phyloP scores from a whole-genome alignment of 129 eudicot genomes.

The Smallanthus sonchifolius region DNA sequence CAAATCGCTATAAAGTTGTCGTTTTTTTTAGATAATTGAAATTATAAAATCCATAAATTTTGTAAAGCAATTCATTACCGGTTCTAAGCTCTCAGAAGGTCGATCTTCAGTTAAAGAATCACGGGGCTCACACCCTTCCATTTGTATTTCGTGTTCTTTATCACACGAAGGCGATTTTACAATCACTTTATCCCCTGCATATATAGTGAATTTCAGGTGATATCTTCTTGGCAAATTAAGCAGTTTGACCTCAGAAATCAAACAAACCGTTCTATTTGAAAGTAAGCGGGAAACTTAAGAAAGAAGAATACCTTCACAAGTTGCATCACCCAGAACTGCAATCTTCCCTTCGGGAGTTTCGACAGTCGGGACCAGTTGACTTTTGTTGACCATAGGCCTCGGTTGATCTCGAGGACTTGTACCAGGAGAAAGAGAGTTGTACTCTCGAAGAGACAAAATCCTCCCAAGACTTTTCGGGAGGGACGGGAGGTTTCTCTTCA shows the following conservation, averaged over 20 bases:
- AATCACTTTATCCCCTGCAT: constrained; percentile 32
- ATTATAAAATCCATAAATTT: neutral
- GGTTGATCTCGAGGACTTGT: constrained; percentile 46
- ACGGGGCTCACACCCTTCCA: constrained; percentile 26
- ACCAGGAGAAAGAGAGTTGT: constrained; percentile 42
- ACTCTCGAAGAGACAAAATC: constrained; percentile 71
- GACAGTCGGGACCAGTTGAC: constrained; percentile 8
- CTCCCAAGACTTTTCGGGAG: constrained; percentile 63
- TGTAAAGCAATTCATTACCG: constrained; percentile 27
- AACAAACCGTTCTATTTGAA: neutral
- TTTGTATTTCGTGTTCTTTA: constrained; percentile 25
- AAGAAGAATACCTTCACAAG: constrained; percentile 41
- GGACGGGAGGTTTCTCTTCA: constrained; percentile 30
- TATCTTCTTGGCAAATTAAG: neutral
- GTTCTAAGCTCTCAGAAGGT: constrained; percentile 16
- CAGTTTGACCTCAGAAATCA: neutral
- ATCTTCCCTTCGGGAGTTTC: constrained; percentile 26
- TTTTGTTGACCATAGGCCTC: constrained; percentile 31
- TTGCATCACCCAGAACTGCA: constrained; percentile 13
- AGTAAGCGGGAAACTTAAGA: neutral
- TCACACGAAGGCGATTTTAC: constrained; percentile 12
- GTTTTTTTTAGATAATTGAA: neutral
- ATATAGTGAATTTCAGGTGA: neutral
- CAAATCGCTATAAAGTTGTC: neutral
- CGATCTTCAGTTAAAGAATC: constrained; percentile 22